Base-by-base conservation (phyloP, 139 green algal species). In the Chlorella ohadii region DNA sequence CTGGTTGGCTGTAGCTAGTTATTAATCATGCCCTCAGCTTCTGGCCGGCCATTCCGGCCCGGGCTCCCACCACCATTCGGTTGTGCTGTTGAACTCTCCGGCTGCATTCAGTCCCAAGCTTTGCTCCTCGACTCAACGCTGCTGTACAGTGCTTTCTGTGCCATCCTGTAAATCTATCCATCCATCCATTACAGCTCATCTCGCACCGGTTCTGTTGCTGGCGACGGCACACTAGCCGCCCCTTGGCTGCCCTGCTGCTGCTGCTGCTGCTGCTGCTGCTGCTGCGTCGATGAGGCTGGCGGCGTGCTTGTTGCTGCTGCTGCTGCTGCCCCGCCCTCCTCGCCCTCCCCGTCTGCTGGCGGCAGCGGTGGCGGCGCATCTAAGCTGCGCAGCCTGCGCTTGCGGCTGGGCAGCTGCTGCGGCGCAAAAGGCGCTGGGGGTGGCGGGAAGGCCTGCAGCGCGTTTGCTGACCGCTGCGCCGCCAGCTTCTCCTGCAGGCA, bases 361-460 rank as follows among this genome's bases (percentile, higher is more conserved):
- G 44, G 44, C 44, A n/a, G n/a, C n/a, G 11, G 51, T 13, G 51
- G 51, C 51, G 51, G 51, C 11, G 51, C 51, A 59, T 59, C 51
- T 22, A 59, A 28, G 39, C 39, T 59, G 27, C n/a, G 27, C 70
- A 77, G 70, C 19, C 27, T 47, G 39, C 70, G 70, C 39, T n/a
- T 59, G 15, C 51, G 51, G 51, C 51, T 13, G 22, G 51, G 51
- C 51, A 59, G 51, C 51, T 23, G 51, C 39, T n/a, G 39, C 23
- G 70, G 25, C 34, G 39, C 36, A 3, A 28, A 33, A 15, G 6
- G 76, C 11, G 13, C 59, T 19, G 16, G 36, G 25, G 23, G 4
- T 11, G 38, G 82, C 47, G 66, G 82, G 34, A 90, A 51, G 31
- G 28, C 27, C 71, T 87, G 57, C 63, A 90, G 70, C 27, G 55